Evolutionary conservation across 345 rosid genomes (phyloP), one percentile per base, ranked within the genome.

Genomic region (Dimocarpus longan): DNA sequence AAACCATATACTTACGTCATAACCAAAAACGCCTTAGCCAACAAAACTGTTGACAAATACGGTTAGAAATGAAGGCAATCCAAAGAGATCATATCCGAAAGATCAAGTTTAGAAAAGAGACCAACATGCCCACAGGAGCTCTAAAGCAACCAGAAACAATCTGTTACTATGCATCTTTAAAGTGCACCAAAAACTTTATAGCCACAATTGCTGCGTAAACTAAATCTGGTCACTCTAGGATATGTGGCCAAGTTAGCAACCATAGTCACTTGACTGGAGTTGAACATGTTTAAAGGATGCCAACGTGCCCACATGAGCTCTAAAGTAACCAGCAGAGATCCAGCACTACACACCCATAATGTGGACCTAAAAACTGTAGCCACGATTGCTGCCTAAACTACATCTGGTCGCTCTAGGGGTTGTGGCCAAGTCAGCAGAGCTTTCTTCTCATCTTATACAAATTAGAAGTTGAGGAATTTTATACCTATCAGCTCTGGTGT

Each of bases 401-500:
- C 67, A 76, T 43, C 80, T 62, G 85, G 80, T 76, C 78, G 68
- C 85, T 80, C 57, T 54, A 68, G 76, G 46, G 52, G 78, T 60
- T 68, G 72, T 71, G 75, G 78, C 82, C 60, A 68, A 63, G 71
- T 69, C 52, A 71, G 66, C 74, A 10, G 32, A 66, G 50, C 37
- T 11, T 24, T 46, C 70, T 77, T 68, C 69, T 81, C 21, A 66
- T 66, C 42, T 73, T 43, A 56, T 56, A 32, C 44, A 65, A 71
- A 60, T 6, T 68, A 64, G 56, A 54, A 75, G 82, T 60, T 78
- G 73, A 69, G 77, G 83, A 76, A 74, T 71, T 62, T 63, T 68
- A 73, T 80, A 83, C 85, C 85, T 83, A 83, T 79, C 76, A 79
- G 56, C 80, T 73, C 85, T 50, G 78, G 68, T 83, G 80, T 80